These are phyloP conservation scores for Penicillium taxi DNA, from an alignment of 495 filamentous ascomycete genomes.

Conservation along the genomic window DNA sequence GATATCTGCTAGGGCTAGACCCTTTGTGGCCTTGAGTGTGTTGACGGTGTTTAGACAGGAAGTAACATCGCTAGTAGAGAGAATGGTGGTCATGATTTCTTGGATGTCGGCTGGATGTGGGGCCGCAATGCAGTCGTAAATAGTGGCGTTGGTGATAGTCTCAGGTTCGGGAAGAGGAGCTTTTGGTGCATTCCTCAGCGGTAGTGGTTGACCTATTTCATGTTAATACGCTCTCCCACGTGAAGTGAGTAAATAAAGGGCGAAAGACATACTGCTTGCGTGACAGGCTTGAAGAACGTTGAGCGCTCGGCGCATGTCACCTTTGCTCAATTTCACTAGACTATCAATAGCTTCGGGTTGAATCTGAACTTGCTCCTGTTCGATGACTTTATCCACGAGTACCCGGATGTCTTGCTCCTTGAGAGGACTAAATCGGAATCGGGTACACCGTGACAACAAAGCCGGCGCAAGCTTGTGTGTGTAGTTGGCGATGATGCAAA, in stretches of 20 bases:
- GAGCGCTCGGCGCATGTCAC: constrained; percentile 90
- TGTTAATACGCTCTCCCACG: constrained; percentile 1
- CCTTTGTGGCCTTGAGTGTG: constrained; percentile 72
- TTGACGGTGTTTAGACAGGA: constrained; percentile 81
- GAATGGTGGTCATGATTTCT: constrained; percentile 72
- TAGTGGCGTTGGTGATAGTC: constrained; percentile 78
- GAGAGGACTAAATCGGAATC: constrained; percentile 91
- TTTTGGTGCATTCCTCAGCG: constrained; percentile 54
- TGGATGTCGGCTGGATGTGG: constrained; percentile 85
- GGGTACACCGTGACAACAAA: constrained; percentile 83
- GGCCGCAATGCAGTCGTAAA: constrained; percentile 96
- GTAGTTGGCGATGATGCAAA: constrained; percentile 99
- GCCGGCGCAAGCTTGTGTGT: constrained; percentile 97
- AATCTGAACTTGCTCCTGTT: constrained; percentile 80
- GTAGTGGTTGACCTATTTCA: constrained; percentile 57
- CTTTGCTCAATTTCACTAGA: constrained; percentile 80
- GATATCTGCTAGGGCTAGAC: constrained; percentile 91
- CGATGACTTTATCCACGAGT: constrained; percentile 83
- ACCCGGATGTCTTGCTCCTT: constrained; percentile 77
- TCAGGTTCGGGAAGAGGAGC: constrained; percentile 52
- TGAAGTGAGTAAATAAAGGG: not conserved
- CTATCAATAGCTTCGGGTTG: constrained; percentile 66
- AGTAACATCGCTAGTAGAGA: constrained; percentile 76
- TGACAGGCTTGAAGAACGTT: constrained; percentile 97
- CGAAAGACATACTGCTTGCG: constrained; percentile 61